Base-by-base conservation (phyloP, 2,329 filamentous ascomycete genomes). In the Verticillium klebahnii region DNA sequence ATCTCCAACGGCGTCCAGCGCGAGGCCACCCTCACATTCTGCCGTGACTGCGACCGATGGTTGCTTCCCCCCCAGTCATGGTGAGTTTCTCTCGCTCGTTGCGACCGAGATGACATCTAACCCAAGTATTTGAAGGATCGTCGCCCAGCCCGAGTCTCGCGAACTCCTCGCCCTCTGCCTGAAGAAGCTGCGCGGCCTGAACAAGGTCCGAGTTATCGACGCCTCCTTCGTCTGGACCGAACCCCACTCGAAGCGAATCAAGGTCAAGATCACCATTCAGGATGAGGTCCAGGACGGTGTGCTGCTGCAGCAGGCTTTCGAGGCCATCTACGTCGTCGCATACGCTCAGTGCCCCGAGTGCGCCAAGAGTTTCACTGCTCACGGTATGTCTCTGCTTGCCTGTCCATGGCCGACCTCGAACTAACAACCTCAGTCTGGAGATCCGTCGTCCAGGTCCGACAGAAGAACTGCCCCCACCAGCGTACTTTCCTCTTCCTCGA, bases 201-300 rank as follows among this genome's bases (percentile, higher is more conserved):
- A 89, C 74, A 96, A 95, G 80, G 91, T 96, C 68, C 86, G 95
- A 64, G 95, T 99, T 71, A 93, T 97, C 71, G 95, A 99, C 74
- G 95, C 95, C 56, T 91, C 88, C 70, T 99, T 98, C 73, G 91
- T 98, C 72, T 99, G 95, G 95, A 99, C 95, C 25, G 95, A 99
- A 77, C 94, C 95, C 12, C 95, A 99, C 79, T 97, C 93, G 69
- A 85, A 92, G 72, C 84, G 95, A 73, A 85, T 98, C 66, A 96
- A 93, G 78, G 89, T 98, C 75, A 97, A 97, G 81, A 89, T 99
- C 75, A 98, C 95, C 1, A 89, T 98, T 57, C 95, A 98, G 72
- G 85, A 87, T 63, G 77, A 82, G 25, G 85, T 88, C 2, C 83
- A 83, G 59, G 85, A 87, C 61, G 86, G 85, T 31, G 82, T 88